Base-by-base conservation (phyloP, 1,284 basidiomycete genomes). In the Cutaneotrichosporon sp. region DNA sequence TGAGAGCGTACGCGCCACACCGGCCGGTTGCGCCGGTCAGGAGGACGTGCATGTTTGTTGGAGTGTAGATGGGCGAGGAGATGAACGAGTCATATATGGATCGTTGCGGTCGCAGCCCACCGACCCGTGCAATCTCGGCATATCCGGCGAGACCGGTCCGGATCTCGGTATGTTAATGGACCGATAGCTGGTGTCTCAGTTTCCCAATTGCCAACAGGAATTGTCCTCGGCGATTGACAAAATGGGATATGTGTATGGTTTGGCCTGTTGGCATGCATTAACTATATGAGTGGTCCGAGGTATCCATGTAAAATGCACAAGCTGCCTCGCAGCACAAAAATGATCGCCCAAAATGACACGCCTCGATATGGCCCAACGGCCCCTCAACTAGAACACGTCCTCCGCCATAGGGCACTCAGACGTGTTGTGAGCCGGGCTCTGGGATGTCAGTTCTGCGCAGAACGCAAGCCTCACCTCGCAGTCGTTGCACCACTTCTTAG, bases 371-470 rank as follows among this genome's bases (percentile, higher is more conserved):
- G 22, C 38, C 38, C 17, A 44, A 44, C 31, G 14, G 22, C 22
- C 27, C 10, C 42, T 16, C 41, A 43, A 20, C 27, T 51, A 58
- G 44, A 58, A 58, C 26, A 58, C 46, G 27, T 58, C 57, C 26
- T 74, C 74, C 20, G 71, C 70, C 59, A 72, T 53, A 5, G 72
- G 72, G 51, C 74, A 75, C 24, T 74, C 70, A 8, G 51, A 61
- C 33, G 74, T 75, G 41, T 68, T 60, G 57, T 75, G 74, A 41
- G 61, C 65, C 24, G 57, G 55, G 46, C 64, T 69, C 73, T 74
- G 58, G n/a, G 3, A 42, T 22, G 11, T 34, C 6, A 52, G 26
- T 19, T 19, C 19, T n/a, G n/a, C n/a, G n/a, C n/a, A n/a, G n/a
- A 17, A 24, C 7, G 9, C 16, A 12, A 6, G 20, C 67, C 71